Base-by-base conservation (phyloP, 108 stramenopile species). In the Cyclotella sp. region DNA sequence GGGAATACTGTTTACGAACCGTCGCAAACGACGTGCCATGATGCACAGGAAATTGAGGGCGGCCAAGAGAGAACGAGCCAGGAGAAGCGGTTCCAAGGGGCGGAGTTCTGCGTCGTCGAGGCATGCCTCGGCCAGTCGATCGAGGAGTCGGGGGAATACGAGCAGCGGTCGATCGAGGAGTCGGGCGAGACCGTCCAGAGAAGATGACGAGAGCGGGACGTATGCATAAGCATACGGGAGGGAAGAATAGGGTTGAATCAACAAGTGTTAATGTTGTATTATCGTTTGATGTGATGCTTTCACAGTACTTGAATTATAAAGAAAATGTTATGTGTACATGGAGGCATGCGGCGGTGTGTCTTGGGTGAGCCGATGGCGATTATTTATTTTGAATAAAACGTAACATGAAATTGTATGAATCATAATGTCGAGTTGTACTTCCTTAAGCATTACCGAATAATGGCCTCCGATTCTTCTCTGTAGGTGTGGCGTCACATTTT, bases 41-140 rank as follows among this genome's bases (percentile, higher is more conserved):
- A 93, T 95, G 92, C 89, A 92, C 68, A 85, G 94, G 47, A 92
- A 91, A 76, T 87, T 91, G 65, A 76, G 93, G 34, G 91, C 92
- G 9, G 52, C 70, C 27, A 70, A 70, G 22, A 29, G 70, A 46
- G 78, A 89, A 18, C 64, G 78, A 11, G 69, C 82, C 16, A 78
- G 57, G 73, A 68, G 79, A 12, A 64, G 73, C 51, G 44, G 67
- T 49, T 80, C 79, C 28, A 80, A 70, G 79, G 57, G 55, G 5
- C 49, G 64, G 19, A 66, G 63, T 41, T 57, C 68, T 27, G 19
- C 34, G 24, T 64, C 71, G 28, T 53, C 69, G 11, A 43, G 61
- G 29, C 42, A 59, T 40, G 42, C 71, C 42, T 40, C 70, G 1
- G n/a, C n/a, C n/a, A 73, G 67, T 21, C 61, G 81, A 22, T 65